phyloP scores from a whole-genome alignment of 1,284 basidiomycete genomes.

The Heterobasidion annosum region DNA sequence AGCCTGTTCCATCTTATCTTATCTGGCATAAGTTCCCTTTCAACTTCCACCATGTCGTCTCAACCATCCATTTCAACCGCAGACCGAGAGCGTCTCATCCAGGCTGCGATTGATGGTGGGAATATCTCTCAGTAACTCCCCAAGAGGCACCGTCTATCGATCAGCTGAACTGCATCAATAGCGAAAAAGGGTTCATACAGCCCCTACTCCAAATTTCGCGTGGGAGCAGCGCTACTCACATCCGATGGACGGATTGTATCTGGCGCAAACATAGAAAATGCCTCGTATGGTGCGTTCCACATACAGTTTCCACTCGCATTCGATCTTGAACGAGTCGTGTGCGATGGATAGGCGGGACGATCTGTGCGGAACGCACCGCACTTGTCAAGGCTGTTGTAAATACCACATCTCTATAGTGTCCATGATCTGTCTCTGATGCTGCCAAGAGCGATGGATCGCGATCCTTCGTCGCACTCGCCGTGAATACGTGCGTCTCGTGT shows the following conservation, averaged over 20 bases:
- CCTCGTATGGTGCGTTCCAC: conserved; percentile 61
- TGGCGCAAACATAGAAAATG: conserved; percentile 88
- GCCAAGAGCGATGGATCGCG: conserved; percentile 66
- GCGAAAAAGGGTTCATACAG: conserved; percentile 54
- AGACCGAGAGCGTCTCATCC: too few relatives aligned
- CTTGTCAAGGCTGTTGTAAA: conserved; percentile 79
- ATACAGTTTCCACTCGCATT: too few relatives aligned
- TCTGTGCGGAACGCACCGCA: conserved; percentile 87
- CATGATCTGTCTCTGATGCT: not conserved
- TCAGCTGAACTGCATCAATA: conserved; percentile 14
- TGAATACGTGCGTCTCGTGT: conserved; percentile 46
- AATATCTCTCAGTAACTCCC: too few relatives aligned
- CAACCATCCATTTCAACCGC: too few relatives aligned
- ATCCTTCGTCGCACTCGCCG: conserved; percentile 63
- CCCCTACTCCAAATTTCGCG: conserved; percentile 82
- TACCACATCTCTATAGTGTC: conserved; percentile 12
- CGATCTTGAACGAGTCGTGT: too few relatives aligned
- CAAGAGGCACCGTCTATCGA: too few relatives aligned
- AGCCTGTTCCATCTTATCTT: too few relatives aligned
- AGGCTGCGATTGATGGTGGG: too few relatives aligned
- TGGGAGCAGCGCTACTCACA: conserved; percentile 77
- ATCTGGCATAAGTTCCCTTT: too few relatives aligned
- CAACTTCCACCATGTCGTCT: too few relatives aligned
- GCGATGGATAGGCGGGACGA: conserved; percentile 47
- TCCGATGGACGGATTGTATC: conserved; percentile 65